Evolutionary conservation across 345 rosid species (phyloP), one percentile per base, ranked within the genome.

Genomic region (Citrus sp.): DNA sequence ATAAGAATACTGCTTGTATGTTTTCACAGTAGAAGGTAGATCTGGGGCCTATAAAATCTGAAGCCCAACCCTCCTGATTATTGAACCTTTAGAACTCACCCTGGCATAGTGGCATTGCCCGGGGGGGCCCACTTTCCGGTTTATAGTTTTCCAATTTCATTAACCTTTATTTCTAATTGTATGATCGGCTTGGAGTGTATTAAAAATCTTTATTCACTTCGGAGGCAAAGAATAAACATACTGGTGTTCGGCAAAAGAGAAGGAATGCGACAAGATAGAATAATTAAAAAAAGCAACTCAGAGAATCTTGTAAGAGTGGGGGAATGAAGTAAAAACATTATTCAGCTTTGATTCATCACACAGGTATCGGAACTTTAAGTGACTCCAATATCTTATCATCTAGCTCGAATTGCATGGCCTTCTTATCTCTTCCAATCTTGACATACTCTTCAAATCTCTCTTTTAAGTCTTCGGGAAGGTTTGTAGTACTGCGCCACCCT

Each of bases 341-440:
- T 56, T 37, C 37, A 8, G 24, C 19, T 70, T 63, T 62, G 38
- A 42, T 78, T 28, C 73, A 78, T 90, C 82, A 90, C 38, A 74
- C 93, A 4, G 89, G 75, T 54, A 87, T 89, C 1, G 98, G 90
- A 82, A 90, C 90, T 82, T 96, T 93, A 40, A 93, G 89, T 6
- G 96, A 81, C 79, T 85, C 89, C 0, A 93, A 89, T 78, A 92
- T 96, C 87, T 94, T 91, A 68, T 96, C 97, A 77, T 94, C 99
- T 35, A 89, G 4, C 68, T 91, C 94, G 34, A 96, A 96, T 69
- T 92, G 76, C 73, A 96, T 84, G 4, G 91, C 83, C 83, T 92
- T 92, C 90, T 92, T 89, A 87, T 92, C 98, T 80, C 99, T 81
- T 2, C 94, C 97, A 62, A 88, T 92, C 87, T 90, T 89, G 21